These are phyloP conservation scores for Xylariaceae sp. DNA, from an alignment of 2,329 filamentous ascomycete genomes.

Conservation along the genomic window DNA sequence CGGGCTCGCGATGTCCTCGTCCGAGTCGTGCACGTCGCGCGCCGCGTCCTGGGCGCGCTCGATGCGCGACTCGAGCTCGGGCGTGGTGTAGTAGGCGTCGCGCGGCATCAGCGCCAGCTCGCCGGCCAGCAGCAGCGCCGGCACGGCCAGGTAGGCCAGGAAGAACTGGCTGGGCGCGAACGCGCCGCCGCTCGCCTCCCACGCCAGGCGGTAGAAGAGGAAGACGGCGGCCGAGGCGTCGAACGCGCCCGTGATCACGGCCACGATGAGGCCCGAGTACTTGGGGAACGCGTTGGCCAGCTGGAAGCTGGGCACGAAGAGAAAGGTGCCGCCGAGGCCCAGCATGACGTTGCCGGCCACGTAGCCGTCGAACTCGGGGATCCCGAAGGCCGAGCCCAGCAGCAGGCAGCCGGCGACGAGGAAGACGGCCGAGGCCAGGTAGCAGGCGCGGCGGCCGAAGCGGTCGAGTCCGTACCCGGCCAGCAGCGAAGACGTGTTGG, in stretches of 20 bases:
- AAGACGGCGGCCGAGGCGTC: constrained; percentile 57
- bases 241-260: constrained; percentile 55
- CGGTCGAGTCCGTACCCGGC: constrained; percentile 61
- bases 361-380: constrained; percentile 52
- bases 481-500: constrained; percentile 59
- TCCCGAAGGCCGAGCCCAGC: constrained; percentile 48
- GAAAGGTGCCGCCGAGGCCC: constrained; percentile 53
- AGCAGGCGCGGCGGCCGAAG: constrained; percentile 56
- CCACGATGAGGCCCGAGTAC: constrained; percentile 52
- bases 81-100: constrained; percentile 30
- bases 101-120: constrained; percentile 33
- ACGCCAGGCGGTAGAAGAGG: constrained; percentile 49
- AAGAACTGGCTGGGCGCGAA: constrained; percentile 33
- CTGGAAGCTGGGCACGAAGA: constrained; percentile 59
- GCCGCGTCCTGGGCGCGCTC: constrained; percentile 28
- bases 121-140: constrained; percentile 27
- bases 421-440: constrained; percentile 51
- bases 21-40: constrained; percentile 43
- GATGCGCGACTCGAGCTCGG: constrained; percentile 32
- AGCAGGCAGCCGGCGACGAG: constrained; percentile 51
- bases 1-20: constrained; percentile 41
- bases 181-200: constrained; percentile 33
- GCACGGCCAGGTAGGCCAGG: constrained; percentile 30
- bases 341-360: constrained; percentile 52
- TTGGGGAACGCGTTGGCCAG: constrained; percentile 57